phyloP scores from a whole-genome alignment of 768 basidiomycete species.

The Hypsizygus marmoreus region DNA sequence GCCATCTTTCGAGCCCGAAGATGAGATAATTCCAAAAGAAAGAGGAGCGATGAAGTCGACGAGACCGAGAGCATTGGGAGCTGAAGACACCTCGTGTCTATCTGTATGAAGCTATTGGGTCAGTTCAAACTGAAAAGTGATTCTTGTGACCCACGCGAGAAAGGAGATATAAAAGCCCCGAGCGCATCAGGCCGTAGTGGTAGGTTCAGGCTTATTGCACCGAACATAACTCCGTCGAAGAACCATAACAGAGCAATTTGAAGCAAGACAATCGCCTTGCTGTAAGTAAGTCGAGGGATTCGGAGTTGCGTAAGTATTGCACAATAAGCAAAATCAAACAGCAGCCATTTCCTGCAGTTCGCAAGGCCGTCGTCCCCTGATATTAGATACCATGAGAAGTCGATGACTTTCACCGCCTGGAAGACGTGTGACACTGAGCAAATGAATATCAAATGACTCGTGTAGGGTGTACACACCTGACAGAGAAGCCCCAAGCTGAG shows the following conservation, averaged over 20 bases:
- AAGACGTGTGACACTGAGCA: conserved; percentile 7
- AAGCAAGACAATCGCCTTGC: conserved; percentile 59
- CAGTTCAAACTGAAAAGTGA: neutral
- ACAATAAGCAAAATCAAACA: conserved; percentile 66
- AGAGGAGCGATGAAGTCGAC: conserved; percentile 50
- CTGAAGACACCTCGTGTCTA: conserved; percentile 39
- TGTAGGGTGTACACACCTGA: conserved; percentile 53
- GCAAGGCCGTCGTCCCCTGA: conserved; percentile 42
- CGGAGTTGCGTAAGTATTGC: conserved; percentile 59
- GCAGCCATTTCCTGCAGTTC: conserved; percentile 70
- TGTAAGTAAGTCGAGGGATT: conserved; percentile 75
- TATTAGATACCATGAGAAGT: conserved; percentile 61
- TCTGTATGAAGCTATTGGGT: conserved; percentile 19
- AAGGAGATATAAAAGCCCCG: conserved; percentile 7
- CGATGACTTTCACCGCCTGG: conserved; percentile 77
- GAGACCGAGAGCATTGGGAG: conserved; percentile 48
- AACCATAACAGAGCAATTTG: conserved; percentile 65
- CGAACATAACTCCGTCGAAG: conserved; percentile 70
- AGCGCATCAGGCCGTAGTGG: conserved; percentile 6
- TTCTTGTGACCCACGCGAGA: conserved; percentile 30
- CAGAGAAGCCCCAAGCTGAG: conserved; percentile 74
- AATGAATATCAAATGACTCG: neutral
- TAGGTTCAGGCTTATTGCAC: conserved; percentile 63
- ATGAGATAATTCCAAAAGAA: conserved; percentile 51
- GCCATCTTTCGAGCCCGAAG: conserved; percentile 45